Conservation (phyloP, 208 protist species). For the Trypanosoma brucei region DNA sequence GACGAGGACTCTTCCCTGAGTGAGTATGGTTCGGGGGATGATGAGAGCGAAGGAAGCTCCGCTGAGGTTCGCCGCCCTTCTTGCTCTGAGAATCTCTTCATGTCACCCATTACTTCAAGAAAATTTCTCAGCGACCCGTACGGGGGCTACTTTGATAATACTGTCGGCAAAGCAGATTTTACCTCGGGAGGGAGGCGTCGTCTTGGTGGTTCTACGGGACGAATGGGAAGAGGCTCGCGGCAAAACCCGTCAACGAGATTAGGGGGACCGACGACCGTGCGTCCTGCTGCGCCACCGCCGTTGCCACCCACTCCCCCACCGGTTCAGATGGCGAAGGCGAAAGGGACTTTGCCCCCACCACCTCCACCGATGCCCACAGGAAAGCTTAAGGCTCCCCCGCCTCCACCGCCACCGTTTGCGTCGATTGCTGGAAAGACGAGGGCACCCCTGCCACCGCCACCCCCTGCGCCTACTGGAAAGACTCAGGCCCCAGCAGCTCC, state of each 20-base stretch:
- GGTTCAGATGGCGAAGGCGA: not conserved
- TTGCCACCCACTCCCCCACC: not conserved
- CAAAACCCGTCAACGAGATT: not conserved
- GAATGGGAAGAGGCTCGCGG: not conserved
- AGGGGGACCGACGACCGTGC: not conserved
- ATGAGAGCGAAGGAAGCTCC: conserved; percentile 21
- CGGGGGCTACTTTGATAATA: conserved; percentile 29
- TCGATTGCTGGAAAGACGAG: not conserved
- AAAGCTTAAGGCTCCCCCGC: not conserved
- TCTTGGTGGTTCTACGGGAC: conserved; percentile 8
- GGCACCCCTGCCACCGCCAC: not conserved
- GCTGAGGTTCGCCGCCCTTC: conserved; percentile 16
- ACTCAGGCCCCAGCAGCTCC: not conserved
- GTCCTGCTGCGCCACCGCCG: not conserved
- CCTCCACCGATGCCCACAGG: not conserved
- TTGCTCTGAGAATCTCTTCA: conserved; percentile 35
- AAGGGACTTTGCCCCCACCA: not conserved
- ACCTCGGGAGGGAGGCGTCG: not conserved
- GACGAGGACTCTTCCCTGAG: conserved; percentile 2
- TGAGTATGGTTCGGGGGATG: not conserved
- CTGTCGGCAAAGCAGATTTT: not conserved
- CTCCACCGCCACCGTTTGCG: not conserved
- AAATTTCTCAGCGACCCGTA: conserved; percentile 50
- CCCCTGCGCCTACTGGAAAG: not conserved
- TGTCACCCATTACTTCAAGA: conserved; percentile 46